Evolutionary conservation across 169 alveolate genomes (phyloP).

Genomic region (Besnoitia besnoiti): DNA sequence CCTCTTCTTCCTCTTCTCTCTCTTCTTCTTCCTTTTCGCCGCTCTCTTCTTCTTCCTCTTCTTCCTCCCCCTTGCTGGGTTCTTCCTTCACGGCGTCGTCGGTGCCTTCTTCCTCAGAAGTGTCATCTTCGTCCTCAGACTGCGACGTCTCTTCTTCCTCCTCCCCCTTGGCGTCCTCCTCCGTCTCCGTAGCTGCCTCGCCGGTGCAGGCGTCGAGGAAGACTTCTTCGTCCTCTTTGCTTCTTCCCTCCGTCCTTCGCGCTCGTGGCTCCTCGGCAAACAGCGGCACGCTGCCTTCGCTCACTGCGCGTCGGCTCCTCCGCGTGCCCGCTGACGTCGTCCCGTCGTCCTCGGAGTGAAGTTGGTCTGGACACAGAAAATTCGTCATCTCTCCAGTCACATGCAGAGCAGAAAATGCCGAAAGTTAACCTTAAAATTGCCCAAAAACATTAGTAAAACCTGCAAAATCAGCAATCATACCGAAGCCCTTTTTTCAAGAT

Average conservation of each 20-base stretch:
- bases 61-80: slow-evolving; percentile 12
- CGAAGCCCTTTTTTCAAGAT: too few relatives aligned
- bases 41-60: background rate
- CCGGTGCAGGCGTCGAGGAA: background rate
- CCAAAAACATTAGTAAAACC: too few relatives aligned
- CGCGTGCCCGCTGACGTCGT: slow-evolving; percentile 1
- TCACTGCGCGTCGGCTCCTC: background rate
- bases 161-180: background rate
- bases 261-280: background rate
- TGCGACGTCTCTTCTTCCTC: background rate
- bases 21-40: background rate
- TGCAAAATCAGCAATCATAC: too few relatives aligned
- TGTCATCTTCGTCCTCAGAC: background rate
- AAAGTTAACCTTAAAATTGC: too few relatives aligned
- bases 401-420: background rate
- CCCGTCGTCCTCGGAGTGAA: background rate
- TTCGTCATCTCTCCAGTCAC: too few relatives aligned
- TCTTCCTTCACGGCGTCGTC: background rate
- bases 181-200: background rate
- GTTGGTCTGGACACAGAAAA: background rate
- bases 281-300: background rate
- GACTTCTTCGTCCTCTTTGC: background rate
- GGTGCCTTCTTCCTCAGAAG: background rate
- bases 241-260: background rate
- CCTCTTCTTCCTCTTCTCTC: background rate